Base-by-base conservation (phyloP, 2,329 filamentous ascomycete genomes). In the Peltaster fructicola region DNA sequence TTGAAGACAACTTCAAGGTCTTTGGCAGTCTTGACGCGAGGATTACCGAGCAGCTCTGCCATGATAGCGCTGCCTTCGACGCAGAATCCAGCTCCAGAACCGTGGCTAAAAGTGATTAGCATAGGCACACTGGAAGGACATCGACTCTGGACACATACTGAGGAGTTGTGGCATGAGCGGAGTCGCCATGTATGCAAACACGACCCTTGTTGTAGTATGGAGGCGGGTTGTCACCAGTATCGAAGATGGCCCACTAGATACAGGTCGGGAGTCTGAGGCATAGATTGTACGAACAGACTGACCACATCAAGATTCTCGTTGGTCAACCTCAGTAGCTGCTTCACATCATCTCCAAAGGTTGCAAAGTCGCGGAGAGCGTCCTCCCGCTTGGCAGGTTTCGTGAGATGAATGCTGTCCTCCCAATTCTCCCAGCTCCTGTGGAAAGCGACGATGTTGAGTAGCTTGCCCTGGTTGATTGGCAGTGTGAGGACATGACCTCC, bases 401-500 rank as follows among this genome's bases (percentile, higher is more conserved):
- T 41, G 8, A 44, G 31, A 9, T 33, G 30, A 10, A 32, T 26
- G 25, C 31, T 25, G 22, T 37, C 35, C 6, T 35, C 37, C 41
- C 41, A 44, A 17, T 38, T 30, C 2, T 26, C 25, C 3, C 31
- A 10, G 7, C 32, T 32, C 3, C 35, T 38, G 13, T 36, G 29
- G 34, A 43, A 44, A 4, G 39, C 39, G 4, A 44, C 41, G 15
- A 43, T 34, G 22, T 44, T 44, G 12, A 43, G 26, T 4, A 30
- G 39, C 9, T 34, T 31, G 21, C 41, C 41, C 15, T 40, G 33
- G 26, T 40, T 35, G 23, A 45, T 35, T 0, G 69, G 64, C 38
- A 73, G 73, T 0, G 63, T 71, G 11, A 74, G 50, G 8, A 64
- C 40, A 41, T 75, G 70, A 0, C 61, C 65, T 24, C 56, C 37